Evolutionary conservation across 2,329 filamentous ascomycete species (phyloP), one percentile per base, ranked within the genome.

Genomic region (Aspergillus sp.): DNA sequence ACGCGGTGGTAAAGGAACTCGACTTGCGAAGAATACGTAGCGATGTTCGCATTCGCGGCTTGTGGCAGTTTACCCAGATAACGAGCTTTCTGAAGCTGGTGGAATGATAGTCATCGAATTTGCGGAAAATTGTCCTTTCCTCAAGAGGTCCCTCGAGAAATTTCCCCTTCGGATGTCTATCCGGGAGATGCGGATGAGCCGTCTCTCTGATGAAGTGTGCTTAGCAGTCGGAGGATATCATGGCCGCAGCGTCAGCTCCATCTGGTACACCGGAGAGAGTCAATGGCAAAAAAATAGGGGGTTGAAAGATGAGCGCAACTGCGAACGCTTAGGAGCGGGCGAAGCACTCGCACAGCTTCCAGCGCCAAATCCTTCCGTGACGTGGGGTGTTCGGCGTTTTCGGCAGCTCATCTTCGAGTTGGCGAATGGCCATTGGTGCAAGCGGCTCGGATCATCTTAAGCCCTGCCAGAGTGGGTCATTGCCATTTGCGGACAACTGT

Each of bases 361-460:
- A 63, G 57, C 57, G 47, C 61, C 58, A 65, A 66, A 64, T 64
- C 60, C 54, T 53, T 38, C 52, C 65, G 62, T 63, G 65, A 70
- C 66, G 70, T 72, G 66, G 70, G 72, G 70, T 67, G 70, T 64
- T 68, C 69, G 69, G 71, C 73, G 72, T 66, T 67, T 73, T 74
- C 64, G 68, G 66, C 61, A 69, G 65, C 62, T 46, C 56, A 59
- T 64, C 54, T 64, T 48, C 59, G 63, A 60, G 34, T 66, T 63
- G 55, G 50, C 45, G 23, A 54, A 15, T 58, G 65, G 41, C 68
- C 43, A 75, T 73, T 75, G 72, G 72, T 62, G 53, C 59, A 38
- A 23, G 48, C 61, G 63, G 61, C 31, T 54, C 64, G 67, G 64
- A 66, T 67, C 59, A 68, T 64, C 51, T 47, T 55, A 62, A 62